These are phyloP conservation scores for Ramicandelaber brevisporus DNA, from an alignment of 192 early-diverging fungal genomes.

Conservation along the genomic window DNA sequence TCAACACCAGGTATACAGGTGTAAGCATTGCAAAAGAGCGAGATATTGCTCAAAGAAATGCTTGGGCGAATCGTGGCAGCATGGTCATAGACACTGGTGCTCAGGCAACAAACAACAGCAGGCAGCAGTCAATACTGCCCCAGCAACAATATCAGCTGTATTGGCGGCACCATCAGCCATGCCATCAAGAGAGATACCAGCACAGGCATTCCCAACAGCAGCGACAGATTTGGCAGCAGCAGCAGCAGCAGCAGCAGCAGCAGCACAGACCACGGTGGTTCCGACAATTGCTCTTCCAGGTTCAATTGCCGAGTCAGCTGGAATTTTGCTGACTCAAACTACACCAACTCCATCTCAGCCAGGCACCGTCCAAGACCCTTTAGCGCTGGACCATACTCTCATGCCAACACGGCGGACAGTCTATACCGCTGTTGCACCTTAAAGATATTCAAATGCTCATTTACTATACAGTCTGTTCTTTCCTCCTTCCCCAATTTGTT, in stretches of 20 bases:
- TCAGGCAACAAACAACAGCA: slow-evolving; percentile 21
- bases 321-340: slow-evolving; percentile 3
- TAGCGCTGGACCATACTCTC: too few relatives aligned
- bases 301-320: slow-evolving; percentile 6
- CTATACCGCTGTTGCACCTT: too few relatives aligned
- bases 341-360: slow-evolving; percentile 5
- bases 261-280: too few relatives aligned
- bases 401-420: too few relatives aligned
- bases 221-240: slow-evolving; percentile 8
- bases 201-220: slow-evolving; percentile 6
- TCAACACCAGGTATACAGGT: slow-evolving; percentile 60
- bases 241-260: slow-evolving; percentile 9
- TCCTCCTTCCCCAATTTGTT: too few relatives aligned
- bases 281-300: slow-evolving; percentile 3
- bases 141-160: not conserved
- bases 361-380: too few relatives aligned
- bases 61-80: slow-evolving; percentile 48
- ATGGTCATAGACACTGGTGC: slow-evolving; percentile 63
- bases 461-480: too few relatives aligned
- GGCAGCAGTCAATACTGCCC: slow-evolving; percentile 1
- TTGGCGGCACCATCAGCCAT: slow-evolving; percentile 1
- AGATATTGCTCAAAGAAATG: slow-evolving; percentile 66
- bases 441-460: too few relatives aligned
- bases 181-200: slow-evolving; percentile 3
- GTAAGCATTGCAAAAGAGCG: slow-evolving; percentile 62